These are phyloP conservation scores for Gaultheria prostrata DNA, from an alignment of 148 eudicot species.

Conservation along the genomic window DNA sequence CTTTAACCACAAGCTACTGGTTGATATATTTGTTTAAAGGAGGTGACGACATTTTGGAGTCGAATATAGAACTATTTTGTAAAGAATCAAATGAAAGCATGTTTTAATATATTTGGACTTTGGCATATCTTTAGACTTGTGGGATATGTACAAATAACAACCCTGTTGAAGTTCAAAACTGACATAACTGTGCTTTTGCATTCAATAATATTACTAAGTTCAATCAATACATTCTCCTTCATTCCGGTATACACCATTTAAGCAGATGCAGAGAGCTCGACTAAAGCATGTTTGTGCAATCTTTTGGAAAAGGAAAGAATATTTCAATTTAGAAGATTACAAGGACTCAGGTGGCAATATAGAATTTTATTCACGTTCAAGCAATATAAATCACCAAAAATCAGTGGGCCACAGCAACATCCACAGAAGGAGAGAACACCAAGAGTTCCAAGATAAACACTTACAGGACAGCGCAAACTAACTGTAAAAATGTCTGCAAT, in stretches of 20 bases:
- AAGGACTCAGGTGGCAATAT: neutral
- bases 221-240: neutral
- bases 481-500: slow-evolving; percentile 77
- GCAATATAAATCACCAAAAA: neutral
- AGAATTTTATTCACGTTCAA: neutral
- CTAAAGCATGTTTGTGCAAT: neutral
- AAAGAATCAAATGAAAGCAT: neutral
- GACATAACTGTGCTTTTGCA: neutral
- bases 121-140: neutral
- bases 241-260: neutral
- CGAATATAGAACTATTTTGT: neutral
- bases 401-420: neutral
- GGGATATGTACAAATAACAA: neutral
- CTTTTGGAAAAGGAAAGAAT: neutral
- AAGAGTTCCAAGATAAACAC: slow-evolving; percentile 19
- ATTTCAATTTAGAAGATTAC: neutral
- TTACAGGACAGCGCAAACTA: slow-evolving; percentile 94
- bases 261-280: neutral
- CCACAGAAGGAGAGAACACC: neutral
- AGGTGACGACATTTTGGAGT: neutral
- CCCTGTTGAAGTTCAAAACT: neutral
- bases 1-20: neutral
- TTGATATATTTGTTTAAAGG: neutral
- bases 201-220: neutral
- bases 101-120: neutral